Evolutionary conservation across 73 alveolate genomes (phyloP).

Genomic region (Paramecium tetraurelia): DNA sequence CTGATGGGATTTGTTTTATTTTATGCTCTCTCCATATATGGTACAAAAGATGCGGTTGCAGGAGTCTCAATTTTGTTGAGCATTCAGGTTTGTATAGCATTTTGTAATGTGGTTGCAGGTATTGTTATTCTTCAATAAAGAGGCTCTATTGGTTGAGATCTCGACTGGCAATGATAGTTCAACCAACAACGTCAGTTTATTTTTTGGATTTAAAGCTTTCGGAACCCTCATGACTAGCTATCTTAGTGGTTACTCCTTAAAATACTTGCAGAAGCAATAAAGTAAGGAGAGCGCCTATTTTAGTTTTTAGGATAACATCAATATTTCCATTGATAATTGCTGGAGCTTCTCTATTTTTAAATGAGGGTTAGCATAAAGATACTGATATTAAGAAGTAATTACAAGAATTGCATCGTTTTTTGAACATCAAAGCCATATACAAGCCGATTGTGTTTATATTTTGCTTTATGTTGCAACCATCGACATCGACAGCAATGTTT

Average conservation of each 20-base stretch:
- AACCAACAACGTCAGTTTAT: slow-evolving; percentile 59
- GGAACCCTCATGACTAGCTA: slow-evolving; percentile 55
- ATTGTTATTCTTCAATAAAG: neutral
- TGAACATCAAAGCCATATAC: slow-evolving; percentile 39
- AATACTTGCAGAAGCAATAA: slow-evolving; percentile 32
- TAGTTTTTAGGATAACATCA: slow-evolving; percentile 54
- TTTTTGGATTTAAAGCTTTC: slow-evolving; percentile 51
- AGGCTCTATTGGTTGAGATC: slow-evolving; percentile 27
- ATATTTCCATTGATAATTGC: slow-evolving; percentile 53
- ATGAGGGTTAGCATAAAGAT: slow-evolving; percentile 3
- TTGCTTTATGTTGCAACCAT: slow-evolving; percentile 57
- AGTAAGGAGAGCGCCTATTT: neutral
- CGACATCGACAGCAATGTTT: slow-evolving; percentile 57
- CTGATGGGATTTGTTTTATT: slow-evolving; percentile 58
- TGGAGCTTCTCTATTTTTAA: slow-evolving; percentile 23
- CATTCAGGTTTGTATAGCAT: slow-evolving; percentile 28
- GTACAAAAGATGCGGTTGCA: neutral
- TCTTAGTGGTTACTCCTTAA: slow-evolving; percentile 41
- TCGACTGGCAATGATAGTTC: slow-evolving; percentile 38
- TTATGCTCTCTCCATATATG: slow-evolving; percentile 69
- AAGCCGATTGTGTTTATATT: slow-evolving; percentile 56
- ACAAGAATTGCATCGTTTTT: slow-evolving; percentile 6
- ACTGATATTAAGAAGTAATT: slow-evolving; percentile 8
- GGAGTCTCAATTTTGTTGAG: neutral
- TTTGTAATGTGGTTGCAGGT: slow-evolving; percentile 55